phyloP scores from a whole-genome alignment of 228 moss, liverwort and hornwort genomes.

The Sphagnum fallax region DNA sequence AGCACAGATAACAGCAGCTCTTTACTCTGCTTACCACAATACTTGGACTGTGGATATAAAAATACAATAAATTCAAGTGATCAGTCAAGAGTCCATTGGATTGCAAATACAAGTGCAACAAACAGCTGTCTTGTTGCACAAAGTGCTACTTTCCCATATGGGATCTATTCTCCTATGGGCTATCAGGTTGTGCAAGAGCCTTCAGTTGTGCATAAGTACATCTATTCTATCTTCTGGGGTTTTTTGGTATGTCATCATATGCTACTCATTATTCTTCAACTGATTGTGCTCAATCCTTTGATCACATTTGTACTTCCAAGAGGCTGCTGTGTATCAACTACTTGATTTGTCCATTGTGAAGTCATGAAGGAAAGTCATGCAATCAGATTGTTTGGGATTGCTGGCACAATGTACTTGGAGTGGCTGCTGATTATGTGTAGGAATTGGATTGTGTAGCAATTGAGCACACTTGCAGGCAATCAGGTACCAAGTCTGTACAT shows the following conservation, averaged over 20 bases:
- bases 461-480: slow-evolving; percentile 82
- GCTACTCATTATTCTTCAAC: neutral
- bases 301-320: neutral
- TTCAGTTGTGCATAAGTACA: slow-evolving; percentile 29
- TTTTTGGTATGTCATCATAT: slow-evolving; percentile 45
- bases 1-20: neutral
- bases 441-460: slow-evolving; percentile 50
- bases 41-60: slow-evolving; percentile 52
- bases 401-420: no score
- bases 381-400: no score
- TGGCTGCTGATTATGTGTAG: neutral
- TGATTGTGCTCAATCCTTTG: neutral
- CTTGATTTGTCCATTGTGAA: neutral
- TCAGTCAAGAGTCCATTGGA: neutral
- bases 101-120: neutral
- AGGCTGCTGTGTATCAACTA: neutral
- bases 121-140: neutral
- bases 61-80: neutral
- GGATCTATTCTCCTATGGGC: slow-evolving; percentile 52
- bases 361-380: neutral
- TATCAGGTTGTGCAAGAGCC: slow-evolving; percentile 39
- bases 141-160: slow-evolving; percentile 21
- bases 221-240: slow-evolving; percentile 75
- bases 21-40: slow-evolving; percentile 11
- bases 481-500: slow-evolving; percentile 52